These are phyloP conservation scores for Naganishia randhawae DNA, from an alignment of 768 basidiomycete genomes.

Conservation along the genomic window DNA sequence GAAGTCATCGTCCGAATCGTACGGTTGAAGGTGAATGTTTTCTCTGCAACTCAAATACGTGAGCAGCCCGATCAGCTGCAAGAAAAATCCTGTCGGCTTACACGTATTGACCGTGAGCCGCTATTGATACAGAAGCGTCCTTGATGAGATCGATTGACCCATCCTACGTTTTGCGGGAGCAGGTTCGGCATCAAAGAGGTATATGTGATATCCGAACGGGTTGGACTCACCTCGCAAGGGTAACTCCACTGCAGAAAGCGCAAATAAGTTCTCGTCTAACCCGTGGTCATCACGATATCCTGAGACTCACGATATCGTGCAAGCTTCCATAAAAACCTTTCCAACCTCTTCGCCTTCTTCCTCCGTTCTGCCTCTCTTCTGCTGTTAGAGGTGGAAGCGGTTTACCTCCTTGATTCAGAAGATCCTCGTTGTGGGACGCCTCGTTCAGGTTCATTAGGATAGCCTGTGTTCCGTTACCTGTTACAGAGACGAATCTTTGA, in stretches of 20 bases:
- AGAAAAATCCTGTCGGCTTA: constrained; percentile 27
- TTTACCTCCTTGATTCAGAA: constrained; percentile 51
- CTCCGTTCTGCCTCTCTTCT: constrained; percentile 49
- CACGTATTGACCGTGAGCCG: constrained; percentile 80
- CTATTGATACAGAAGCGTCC: constrained; percentile 78
- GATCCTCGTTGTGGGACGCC: constrained; percentile 67
- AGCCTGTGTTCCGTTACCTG: constrained; percentile 88
- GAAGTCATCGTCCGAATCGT: constrained; percentile 68
- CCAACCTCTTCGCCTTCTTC: constrained; percentile 46
- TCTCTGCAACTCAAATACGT: constrained; percentile 36
- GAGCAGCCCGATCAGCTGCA: not conserved
- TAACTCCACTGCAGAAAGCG: constrained; percentile 53
- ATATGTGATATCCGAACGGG: not conserved
- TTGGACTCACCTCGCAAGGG: constrained; percentile 71
- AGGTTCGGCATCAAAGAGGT: not conserved
- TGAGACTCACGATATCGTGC: constrained; percentile 79
- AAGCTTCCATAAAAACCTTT: constrained; percentile 78
- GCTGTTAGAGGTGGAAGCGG: constrained; percentile 31
- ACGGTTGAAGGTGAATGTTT: constrained; percentile 69
- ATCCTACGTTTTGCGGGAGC: constrained; percentile 14
- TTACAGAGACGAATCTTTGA: not conserved
- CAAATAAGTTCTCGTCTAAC: not conserved
- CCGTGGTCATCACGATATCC: not conserved
- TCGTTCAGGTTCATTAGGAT: constrained; percentile 89
- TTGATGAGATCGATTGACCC: constrained; percentile 73